phyloP scores from a whole-genome alignment of 148 eudicot species.

The Fallopia convolvulus region DNA sequence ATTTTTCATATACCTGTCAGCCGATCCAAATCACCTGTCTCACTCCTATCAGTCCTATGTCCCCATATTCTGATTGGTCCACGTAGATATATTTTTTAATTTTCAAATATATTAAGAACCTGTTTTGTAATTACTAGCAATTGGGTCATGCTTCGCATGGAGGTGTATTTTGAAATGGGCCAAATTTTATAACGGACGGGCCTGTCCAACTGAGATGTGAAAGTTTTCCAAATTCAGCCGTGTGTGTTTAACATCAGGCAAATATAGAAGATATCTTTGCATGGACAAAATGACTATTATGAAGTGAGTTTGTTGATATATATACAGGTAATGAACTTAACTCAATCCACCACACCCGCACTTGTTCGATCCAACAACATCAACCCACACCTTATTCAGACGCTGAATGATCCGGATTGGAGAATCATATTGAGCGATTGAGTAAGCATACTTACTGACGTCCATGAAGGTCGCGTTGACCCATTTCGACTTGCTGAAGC shows the following conservation, averaged over 20 bases:
- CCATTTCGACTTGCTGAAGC: slow-evolving; percentile 70
- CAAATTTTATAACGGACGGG: too few species aligned
- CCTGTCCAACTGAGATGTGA: too few species aligned
- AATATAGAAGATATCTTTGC: neutral
- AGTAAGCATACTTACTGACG: slow-evolving; percentile 48
- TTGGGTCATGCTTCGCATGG: too few species aligned
- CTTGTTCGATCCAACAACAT: slow-evolving; percentile 36
- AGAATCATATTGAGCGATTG: slow-evolving; percentile 72
- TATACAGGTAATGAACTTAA: neutral
- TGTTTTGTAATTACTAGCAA: too few species aligned
- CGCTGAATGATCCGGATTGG: slow-evolving; percentile 52
- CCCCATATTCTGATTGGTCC: too few species aligned
- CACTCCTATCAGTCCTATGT: too few species aligned
- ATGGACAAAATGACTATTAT: neutral
- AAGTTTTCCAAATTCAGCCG: too few species aligned
- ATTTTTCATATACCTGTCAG: too few species aligned
- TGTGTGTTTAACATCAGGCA: neutral
- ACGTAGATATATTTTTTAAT: too few species aligned
- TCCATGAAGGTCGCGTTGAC: slow-evolving; percentile 43
- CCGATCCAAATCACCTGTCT: too few species aligned
- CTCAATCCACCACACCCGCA: slow-evolving; percentile 28
- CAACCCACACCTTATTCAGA: slow-evolving; percentile 74
- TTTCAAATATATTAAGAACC: too few species aligned
- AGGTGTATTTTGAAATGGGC: too few species aligned
- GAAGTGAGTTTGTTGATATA: neutral